Evolutionary conservation across 1,284 basidiomycete genomes (phyloP).

Genomic region (Puccinia novopanici): DNA sequence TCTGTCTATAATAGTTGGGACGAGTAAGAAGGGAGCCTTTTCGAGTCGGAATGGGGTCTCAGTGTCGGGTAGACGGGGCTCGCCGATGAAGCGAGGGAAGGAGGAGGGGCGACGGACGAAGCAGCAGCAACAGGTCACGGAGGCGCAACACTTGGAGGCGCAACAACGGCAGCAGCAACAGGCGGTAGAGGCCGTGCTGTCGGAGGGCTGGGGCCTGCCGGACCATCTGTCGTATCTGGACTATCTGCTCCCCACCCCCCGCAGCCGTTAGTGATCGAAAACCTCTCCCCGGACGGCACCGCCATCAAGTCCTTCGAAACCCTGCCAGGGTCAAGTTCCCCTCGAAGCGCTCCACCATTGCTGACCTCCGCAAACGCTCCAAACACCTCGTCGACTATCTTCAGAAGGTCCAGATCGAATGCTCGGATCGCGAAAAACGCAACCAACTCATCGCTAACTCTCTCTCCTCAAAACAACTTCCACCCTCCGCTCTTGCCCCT

Average conservation of each 20-base stretch:
- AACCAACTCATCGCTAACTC: constrained; percentile 67
- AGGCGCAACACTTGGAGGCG: background rate
- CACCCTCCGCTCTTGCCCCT: background rate
- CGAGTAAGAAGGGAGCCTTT: too few relatives aligned
- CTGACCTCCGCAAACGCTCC: constrained; percentile 95
- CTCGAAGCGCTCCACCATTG: constrained; percentile 85
- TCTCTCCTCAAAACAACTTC: constrained; percentile 68
- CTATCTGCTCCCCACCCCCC: constrained; percentile 79
- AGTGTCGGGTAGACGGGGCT: constrained; percentile 6
- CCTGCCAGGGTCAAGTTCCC: constrained; percentile 91
- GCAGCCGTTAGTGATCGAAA: constrained; percentile 72
- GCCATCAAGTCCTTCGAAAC: constrained; percentile 66
- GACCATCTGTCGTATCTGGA: constrained; percentile 89
- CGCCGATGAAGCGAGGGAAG: constrained; percentile 30
- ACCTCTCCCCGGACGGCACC: background rate
- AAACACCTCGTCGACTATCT: constrained; percentile 87
- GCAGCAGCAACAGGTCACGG: background rate
- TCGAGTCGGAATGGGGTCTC: too few relatives aligned
- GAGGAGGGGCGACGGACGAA: constrained; percentile 31
- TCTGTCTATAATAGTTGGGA: too few relatives aligned
- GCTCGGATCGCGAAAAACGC: constrained; percentile 58
- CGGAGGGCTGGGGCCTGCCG: constrained; percentile 77
- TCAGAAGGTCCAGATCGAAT: constrained; percentile 60
- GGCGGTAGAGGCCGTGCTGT: constrained; percentile 66
- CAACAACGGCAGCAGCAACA: constrained; percentile 1